A percentile compares a stretch with the other conserved stretches of the same genome.
Conservation (phyloP, 2,329 filamentous ascomycete species). For the Pseudocercospora macadamiae region DNA sequence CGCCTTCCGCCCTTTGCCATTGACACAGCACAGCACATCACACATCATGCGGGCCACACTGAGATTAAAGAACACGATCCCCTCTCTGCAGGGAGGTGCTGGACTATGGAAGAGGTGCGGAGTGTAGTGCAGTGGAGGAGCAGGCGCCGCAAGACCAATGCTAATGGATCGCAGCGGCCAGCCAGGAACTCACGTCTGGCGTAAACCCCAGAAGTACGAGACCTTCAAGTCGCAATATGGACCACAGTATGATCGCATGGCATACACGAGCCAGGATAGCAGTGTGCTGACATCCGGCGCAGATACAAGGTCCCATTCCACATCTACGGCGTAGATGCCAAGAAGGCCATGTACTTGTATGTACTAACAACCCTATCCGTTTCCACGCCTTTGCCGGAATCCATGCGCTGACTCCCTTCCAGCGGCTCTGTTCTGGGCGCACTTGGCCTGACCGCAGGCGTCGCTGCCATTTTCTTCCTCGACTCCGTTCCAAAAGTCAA, state of each 20-base stretch:
- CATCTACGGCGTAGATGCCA: constrained; percentile 48
- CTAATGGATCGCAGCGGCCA: neutral
- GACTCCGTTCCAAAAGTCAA: constrained; percentile 56
- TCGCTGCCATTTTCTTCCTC: constrained; percentile 67
- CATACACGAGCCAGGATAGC: neutral
- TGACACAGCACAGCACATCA: constrained; percentile 15
- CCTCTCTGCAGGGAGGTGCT: constrained; percentile 19
- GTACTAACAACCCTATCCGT: constrained; percentile 34
- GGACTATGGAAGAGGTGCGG: constrained; percentile 16
- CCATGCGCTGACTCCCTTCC: constrained; percentile 28
- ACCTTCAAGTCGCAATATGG: constrained; percentile 61
- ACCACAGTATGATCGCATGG: constrained; percentile 54
- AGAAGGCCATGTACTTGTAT: constrained; percentile 10
- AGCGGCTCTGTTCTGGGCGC: constrained; percentile 53
- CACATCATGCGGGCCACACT: constrained; percentile 37
- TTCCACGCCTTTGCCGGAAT: neutral
- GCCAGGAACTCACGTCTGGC: constrained; percentile 38
- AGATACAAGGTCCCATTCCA: constrained; percentile 56
- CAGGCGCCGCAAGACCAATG: neutral
- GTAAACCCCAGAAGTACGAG: constrained; percentile 45
- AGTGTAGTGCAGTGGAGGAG: neutral
- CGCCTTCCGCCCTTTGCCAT: constrained; percentile 8
- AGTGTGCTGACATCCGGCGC: constrained; percentile 16
- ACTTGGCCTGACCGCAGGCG: constrained; percentile 61
- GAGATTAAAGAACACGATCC: constrained; percentile 25